Base-by-base conservation (phyloP, 306 rosid genomes). In the Trifolium pratense region DNA sequence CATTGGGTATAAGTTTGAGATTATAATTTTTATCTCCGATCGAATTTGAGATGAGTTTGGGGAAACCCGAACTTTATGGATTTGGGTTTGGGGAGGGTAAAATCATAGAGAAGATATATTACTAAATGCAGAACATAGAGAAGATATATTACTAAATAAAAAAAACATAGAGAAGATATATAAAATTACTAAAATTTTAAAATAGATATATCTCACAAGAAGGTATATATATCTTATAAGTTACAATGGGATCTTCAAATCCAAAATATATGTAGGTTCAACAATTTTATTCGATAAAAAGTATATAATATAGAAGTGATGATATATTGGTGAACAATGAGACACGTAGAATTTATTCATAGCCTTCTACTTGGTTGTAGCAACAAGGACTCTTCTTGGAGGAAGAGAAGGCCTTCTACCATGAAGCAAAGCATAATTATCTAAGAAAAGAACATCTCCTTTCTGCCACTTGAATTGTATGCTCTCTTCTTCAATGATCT, bases 371-470 rank as follows among this genome's bases (percentile, higher is more conserved):
- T 83, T 88, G 88, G 92, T 88, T 0, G 88, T 92, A 53, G 89
- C 78, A 66, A 92, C 98, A 2, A 88, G 79, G 48, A 90, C 89
- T 76, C 63, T 87, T 78, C 98, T 87, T 0, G 96, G 98, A 71
- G 97, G 91, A 84, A 88, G 90, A 20, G 98, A 84, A 80, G 98
- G 96, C 85, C 98, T 81, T 83, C 96, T 84, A 75, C 92, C 96
- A 83, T 90, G 96, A 75, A 92, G 96, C 89, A 88, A 51, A 78
- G 98, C 96, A 36, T 69, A 40, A 83, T 90, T 92, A 71, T 92
- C 98, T 14, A 92, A n/a, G 85, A 92, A 90, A 46, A 92, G 84
- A 66, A 92, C 88, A 76, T 92, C 98, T 5, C 98, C 96, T 74
- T 86, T 90, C 83, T 88, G 82, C 96, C 94, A 92, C 59, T 88